These are phyloP conservation scores for Botryosphaeria agaves DNA, from an alignment of 2,329 filamentous ascomycete species.

Conservation along the genomic window DNA sequence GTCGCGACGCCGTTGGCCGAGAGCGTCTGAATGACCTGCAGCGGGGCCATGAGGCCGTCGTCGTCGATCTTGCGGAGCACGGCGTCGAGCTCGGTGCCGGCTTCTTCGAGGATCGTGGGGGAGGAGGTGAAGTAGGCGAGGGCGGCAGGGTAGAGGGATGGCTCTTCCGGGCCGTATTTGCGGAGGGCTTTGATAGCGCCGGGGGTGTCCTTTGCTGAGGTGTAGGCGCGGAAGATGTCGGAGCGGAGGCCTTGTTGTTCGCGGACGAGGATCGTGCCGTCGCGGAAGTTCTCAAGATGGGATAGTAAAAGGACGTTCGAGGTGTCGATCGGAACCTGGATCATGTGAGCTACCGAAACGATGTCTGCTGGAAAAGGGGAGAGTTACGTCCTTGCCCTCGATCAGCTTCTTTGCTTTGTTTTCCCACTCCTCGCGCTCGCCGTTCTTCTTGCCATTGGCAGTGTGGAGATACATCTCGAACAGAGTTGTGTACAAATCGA, in stretches of 20 bases:
- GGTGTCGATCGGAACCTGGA: constrained; percentile 61
- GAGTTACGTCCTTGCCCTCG: constrained; percentile 49
- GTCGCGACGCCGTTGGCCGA: constrained; percentile 68
- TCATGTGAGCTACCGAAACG: constrained; percentile 2
- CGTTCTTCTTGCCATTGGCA: constrained; percentile 55
- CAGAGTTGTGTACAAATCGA: constrained; percentile 81
- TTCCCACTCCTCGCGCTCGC: constrained; percentile 67
- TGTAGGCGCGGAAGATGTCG: constrained; percentile 95
- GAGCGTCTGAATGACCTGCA: constrained; percentile 91
- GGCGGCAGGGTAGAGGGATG: constrained; percentile 80
- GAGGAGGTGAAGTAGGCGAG: constrained; percentile 87
- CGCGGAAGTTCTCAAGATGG: constrained; percentile 74
- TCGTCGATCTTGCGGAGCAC: constrained; percentile 77
- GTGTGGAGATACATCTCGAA: constrained; percentile 98
- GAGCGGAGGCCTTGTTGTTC: constrained; percentile 84
- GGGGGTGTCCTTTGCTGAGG: constrained; percentile 74
- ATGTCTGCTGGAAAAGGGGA: background rate
- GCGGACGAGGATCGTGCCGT: constrained; percentile 81
- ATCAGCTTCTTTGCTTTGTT: constrained; percentile 79
- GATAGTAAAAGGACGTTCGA: constrained; percentile 89
- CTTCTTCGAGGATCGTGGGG: constrained; percentile 63
- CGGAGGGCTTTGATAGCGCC: constrained; percentile 78
- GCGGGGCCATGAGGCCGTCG: constrained; percentile 81
- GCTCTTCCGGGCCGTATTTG: constrained; percentile 84
- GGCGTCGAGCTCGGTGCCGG: constrained; percentile 63